These are phyloP conservation scores for Arctium minus DNA, from an alignment of 129 eudicot genomes.

Conservation along the genomic window DNA sequence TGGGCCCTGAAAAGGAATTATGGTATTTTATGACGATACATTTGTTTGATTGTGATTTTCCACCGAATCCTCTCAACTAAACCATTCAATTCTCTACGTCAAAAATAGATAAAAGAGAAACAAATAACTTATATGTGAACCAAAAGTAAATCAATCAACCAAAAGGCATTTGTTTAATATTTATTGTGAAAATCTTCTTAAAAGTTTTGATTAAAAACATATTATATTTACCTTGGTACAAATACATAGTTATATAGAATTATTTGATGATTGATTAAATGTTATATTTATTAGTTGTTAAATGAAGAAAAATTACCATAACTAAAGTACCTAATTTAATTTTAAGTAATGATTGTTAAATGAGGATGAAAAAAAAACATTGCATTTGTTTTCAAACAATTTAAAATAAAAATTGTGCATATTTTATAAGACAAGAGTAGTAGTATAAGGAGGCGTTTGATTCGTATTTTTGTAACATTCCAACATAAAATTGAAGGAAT, in stretches of 20 bases:
- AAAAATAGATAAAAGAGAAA: not conserved
- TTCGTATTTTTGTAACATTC: no score
- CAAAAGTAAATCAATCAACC: not conserved
- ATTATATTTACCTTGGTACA: no score
- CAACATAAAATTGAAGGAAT: no score
- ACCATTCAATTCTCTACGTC: constrained; percentile 12
- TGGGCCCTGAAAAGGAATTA: not conserved
- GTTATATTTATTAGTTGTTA: not conserved
- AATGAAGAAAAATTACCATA: not conserved
- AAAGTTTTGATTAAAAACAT: no score
- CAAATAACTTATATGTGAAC: not conserved
- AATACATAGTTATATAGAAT: not conserved
- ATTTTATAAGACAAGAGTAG: no score
- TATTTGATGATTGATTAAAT: not conserved
- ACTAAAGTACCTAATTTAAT: not conserved
- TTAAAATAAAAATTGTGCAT: no score
- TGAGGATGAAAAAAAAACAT: no score
- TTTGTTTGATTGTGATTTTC: constrained; percentile 28
- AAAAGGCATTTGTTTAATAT: not conserved
- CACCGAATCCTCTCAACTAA: constrained; percentile 25
- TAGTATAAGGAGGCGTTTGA: not conserved
- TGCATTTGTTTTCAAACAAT: no score
- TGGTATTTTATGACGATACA: not conserved
- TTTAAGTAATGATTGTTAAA: not conserved
- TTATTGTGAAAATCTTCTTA: no score